Evolutionary conservation across 306 rosid genomes (phyloP).

Genomic region (Citrullus amarus): DNA sequence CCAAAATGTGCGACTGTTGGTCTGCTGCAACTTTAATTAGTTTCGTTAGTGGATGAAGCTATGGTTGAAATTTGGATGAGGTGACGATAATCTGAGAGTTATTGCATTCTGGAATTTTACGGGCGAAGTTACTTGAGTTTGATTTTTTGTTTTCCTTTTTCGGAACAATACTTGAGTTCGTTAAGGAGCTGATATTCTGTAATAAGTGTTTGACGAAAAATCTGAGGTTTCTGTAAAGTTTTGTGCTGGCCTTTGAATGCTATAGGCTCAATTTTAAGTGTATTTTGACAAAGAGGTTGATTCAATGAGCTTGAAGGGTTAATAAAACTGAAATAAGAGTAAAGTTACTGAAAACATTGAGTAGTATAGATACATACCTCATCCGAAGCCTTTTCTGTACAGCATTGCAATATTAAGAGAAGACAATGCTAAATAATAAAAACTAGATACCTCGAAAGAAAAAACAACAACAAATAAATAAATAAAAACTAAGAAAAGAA

Average conservation of each 20-base stretch:
- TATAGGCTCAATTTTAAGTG: background rate
- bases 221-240: background rate
- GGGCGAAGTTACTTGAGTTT: background rate
- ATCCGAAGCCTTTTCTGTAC: background rate
- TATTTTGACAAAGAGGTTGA: background rate
- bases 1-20: background rate
- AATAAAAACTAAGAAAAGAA: background rate
- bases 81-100: background rate
- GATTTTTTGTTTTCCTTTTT: background rate
- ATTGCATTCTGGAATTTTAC: background rate
- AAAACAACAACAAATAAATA: too few relatives aligned
- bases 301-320: background rate
- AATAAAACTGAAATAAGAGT: background rate
- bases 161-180: background rate
- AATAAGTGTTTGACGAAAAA: background rate
- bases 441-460: background rate
- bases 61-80: background rate
- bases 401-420: background rate
- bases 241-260: background rate
- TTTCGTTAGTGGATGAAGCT: background rate
- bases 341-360: background rate
- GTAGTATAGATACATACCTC: background rate
- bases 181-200: background rate
- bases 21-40: background rate
- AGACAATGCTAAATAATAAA: background rate